These are phyloP conservation scores for Fusarium heterosporum DNA, from an alignment of 2,329 filamentous ascomycete genomes.

Conservation along the genomic window DNA sequence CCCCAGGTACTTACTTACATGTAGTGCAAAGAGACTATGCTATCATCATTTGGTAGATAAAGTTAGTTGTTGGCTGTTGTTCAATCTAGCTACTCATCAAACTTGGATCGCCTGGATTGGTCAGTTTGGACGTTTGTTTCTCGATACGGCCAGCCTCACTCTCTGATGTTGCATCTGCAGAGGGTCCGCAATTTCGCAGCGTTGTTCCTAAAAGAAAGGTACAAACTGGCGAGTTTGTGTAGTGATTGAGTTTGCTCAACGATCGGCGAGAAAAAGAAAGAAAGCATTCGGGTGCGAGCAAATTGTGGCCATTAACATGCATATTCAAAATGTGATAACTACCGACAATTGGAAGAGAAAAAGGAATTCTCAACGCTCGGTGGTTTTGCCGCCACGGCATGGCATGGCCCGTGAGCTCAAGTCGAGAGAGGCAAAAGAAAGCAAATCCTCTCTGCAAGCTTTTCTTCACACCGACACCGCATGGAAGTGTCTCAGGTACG, in stretches of 20 bases:
- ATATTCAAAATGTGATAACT: conserved; percentile 34
- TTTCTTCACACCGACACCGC: conserved; percentile 26
- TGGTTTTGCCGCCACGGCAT: conserved; percentile 33
- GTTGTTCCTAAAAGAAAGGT: conserved; percentile 10
- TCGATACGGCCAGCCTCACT: conserved; percentile 19
- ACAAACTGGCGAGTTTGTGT: neutral
- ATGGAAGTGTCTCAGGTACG: conserved; percentile 37
- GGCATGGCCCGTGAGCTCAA: conserved; percentile 24
- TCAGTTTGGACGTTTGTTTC: neutral
- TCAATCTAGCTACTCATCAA: conserved; percentile 1
- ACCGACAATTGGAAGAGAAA: conserved; percentile 39
- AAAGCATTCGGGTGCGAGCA: neutral
- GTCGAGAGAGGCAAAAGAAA: conserved; percentile 34
- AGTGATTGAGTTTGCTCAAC: neutral
- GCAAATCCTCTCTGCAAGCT: conserved; percentile 26
- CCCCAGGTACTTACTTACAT: neutral
- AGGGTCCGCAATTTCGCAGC: conserved; percentile 13
- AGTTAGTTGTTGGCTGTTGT: neutral
- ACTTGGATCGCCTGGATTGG: conserved; percentile 1
- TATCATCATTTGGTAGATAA: neutral
- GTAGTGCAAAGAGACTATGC: neutral
- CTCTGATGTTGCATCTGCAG: conserved; percentile 9
- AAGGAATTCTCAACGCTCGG: conserved; percentile 35
- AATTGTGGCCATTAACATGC: conserved; percentile 4
- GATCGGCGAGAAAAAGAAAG: neutral